Base-by-base conservation (phyloP, 805 yeast species). In the Yarrowia yakushimensis region DNA sequence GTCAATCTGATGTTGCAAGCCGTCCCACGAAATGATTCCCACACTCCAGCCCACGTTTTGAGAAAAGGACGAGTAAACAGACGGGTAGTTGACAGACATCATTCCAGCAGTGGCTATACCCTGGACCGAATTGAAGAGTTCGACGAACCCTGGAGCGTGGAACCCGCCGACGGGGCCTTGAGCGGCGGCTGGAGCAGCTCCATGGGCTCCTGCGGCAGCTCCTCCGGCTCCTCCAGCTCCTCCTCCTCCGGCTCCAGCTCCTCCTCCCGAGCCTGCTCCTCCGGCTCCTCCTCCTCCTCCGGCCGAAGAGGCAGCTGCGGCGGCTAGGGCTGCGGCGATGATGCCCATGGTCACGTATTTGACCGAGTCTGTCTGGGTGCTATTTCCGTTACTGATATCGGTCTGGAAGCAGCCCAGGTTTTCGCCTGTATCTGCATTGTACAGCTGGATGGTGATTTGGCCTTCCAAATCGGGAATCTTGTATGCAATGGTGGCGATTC, bases 391-490 rank as follows among this genome's bases (percentile, higher is more conserved):
- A 7, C 68, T 50, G 9, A 74, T 66, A 10, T 69, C 63, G 7
- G 76, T 65, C 28, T 45, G 34, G 36, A 68, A 66, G 63, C 74
- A 71, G 18, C 72, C 74, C 13, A 67, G 54, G 23, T 57, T 62
- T 22, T 69, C 67, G 20, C 37, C 50, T 10, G 66, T 61, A 33
- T 66, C 63, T 37, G 68, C 66, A 41, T 65, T 69, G 25, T 64
- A 65, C 4, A 66, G 33, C 41, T 57, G 46, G 31, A 73, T 68
- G 15, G 52, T 62, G 13, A 73, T 70, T 8, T 39, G 20, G 2
- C 74, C 75, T 59, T 73, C 76, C 23, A 73, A 66, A 59, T 73
- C 76, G 3, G 76, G 76, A 30, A 73, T 67, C 13, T 64, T 61
- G 66, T 69, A 73, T 11, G 74, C 76, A 39, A 72, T 64, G 9